A percentile compares a stretch with the other conserved stretches of the same genome.
These are phyloP conservation scores for Lepiota venenata DNA, from an alignment of 768 basidiomycete species.

Conservation along the genomic window DNA sequence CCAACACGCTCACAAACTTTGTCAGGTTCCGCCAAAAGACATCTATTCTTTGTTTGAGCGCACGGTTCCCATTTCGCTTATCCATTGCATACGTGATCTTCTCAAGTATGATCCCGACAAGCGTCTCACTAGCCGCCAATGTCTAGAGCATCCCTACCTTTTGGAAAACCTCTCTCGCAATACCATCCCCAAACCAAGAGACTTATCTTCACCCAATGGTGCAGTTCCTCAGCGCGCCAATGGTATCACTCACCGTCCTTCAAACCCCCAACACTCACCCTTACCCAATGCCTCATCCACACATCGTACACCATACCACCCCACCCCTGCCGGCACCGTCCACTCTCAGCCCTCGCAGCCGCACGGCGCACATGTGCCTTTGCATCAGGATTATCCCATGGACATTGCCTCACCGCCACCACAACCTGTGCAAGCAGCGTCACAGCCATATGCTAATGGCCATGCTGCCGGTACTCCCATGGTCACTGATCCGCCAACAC, in stretches of 20 bases:
- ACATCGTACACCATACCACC: conserved; percentile 43
- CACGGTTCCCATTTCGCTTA: conserved; percentile 70
- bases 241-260: conserved; percentile 24
- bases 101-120: conserved; percentile 89
- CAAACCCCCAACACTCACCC: conserved; percentile 46
- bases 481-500: conserved; percentile 47
- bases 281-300: conserved; percentile 34
- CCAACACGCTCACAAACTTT: conserved; percentile 11
- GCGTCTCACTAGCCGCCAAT: conserved; percentile 83
- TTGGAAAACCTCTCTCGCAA: conserved; percentile 71
- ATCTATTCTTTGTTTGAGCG: conserved; percentile 75
- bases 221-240: conserved; percentile 24
- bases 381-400: conserved; percentile 52
- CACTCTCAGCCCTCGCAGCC: conserved; percentile 17
- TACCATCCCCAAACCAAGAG: conserved; percentile 48
- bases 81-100: conserved; percentile 90
- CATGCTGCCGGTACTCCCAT: conserved; percentile 53
- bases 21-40: conserved; percentile 62
- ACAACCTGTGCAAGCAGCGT: conserved; percentile 27
- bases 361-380: conserved; percentile 24
- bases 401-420: conserved; percentile 47
- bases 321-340: conserved; percentile 21
- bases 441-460: conserved; percentile 38
- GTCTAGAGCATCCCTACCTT: conserved; percentile 88
- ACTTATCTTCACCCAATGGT: conserved; percentile 30